phyloP scores from a whole-genome alignment of 2,329 filamentous ascomycete species.

The Fusarium pseudocircinatum region DNA sequence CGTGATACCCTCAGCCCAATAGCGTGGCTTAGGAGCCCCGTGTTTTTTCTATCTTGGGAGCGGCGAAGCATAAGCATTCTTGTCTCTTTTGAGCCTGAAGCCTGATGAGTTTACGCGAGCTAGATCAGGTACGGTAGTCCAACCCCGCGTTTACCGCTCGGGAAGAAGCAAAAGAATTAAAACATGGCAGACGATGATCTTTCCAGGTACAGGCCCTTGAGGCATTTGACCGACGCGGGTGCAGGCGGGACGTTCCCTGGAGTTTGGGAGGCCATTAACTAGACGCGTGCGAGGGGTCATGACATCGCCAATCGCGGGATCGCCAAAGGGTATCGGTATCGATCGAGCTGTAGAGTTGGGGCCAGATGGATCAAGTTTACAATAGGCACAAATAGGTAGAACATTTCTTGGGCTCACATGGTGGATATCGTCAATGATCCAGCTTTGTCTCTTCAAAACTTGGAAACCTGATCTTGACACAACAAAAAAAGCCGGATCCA shows the following conservation, averaged over 20 bases:
- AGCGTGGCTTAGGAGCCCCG: conserved; percentile 28
- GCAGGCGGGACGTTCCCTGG: conserved; percentile 38
- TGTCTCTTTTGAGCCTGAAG: not conserved
- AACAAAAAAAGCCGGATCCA: conserved; percentile 14
- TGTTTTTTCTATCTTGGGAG: conserved; percentile 34
- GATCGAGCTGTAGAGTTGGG: conserved; percentile 24
- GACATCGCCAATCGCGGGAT: conserved; percentile 42
- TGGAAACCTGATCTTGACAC: conserved; percentile 23
- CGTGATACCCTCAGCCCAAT: conserved; percentile 36
- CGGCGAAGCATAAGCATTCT: conserved; percentile 24
- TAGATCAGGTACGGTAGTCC: conserved; percentile 23
- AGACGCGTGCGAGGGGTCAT: conserved; percentile 20
- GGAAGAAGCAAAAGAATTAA: conserved; percentile 6
- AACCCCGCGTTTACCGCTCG: conserved; percentile 44
- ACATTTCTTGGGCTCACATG: conserved; percentile 18
- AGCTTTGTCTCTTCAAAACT: conserved; percentile 2
- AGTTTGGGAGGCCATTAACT: conserved; percentile 6
- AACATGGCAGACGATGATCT: conserved; percentile 27
- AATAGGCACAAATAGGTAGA: not conserved
- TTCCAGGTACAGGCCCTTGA: conserved; percentile 30
- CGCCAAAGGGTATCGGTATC: conserved; percentile 25
- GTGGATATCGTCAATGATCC: conserved; percentile 29
- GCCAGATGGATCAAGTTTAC: conserved; percentile 8
- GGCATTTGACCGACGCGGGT: conserved; percentile 34
- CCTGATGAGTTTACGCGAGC: not conserved